Evolutionary conservation across 371 early-diverging fungal genomes (phyloP).

Genomic region (Syncephalastrum contaminatum): DNA sequence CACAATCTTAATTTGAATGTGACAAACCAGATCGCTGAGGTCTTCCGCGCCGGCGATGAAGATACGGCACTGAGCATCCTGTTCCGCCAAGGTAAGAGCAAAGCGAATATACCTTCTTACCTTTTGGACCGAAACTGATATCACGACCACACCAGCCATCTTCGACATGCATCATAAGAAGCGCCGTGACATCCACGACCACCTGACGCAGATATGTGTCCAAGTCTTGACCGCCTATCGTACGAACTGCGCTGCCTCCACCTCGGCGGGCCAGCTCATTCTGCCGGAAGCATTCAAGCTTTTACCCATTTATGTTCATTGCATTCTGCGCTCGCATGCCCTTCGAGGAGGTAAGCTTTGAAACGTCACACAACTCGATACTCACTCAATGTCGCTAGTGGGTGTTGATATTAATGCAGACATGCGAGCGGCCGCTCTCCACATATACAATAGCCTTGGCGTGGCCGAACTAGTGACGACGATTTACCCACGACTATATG

Average conservation of each 20-base stretch:
- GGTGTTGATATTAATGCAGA: conserved; percentile 71
- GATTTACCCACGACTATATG: conserved; percentile 85
- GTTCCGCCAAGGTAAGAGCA: conserved; percentile 64
- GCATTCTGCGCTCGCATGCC: conserved; percentile 78
- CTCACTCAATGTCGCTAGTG: conserved; percentile 19
- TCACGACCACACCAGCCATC: conserved; percentile 51
- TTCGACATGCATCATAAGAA: conserved; percentile 69
- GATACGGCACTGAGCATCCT: conserved; percentile 87
- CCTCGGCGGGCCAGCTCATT: conserved; percentile 92
- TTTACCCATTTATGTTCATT: conserved; percentile 86
- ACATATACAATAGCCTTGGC: conserved; percentile 70
- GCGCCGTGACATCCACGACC: conserved; percentile 79
- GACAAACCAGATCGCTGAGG: conserved; percentile 78
- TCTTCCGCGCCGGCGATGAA: conserved; percentile 91
- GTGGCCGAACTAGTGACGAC: conserved; percentile 74
- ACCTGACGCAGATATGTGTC: conserved; percentile 84
- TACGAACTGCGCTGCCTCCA: conserved; percentile 85
- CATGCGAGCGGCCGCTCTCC: conserved; percentile 76
- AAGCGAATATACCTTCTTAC: conserved; percentile 4
- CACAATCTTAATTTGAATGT: conserved; percentile 82
- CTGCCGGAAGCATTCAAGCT: conserved; percentile 96
- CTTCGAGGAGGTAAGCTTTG: conserved; percentile 61
- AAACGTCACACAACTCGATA: neutral
- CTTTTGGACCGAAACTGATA: neutral
- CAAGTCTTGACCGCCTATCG: conserved; percentile 91